A percentile compares a stretch with the other conserved stretches of the same genome.
Conservation (phyloP, 1,139 yeast genomes). For the Suhomyces taliae region DNA sequence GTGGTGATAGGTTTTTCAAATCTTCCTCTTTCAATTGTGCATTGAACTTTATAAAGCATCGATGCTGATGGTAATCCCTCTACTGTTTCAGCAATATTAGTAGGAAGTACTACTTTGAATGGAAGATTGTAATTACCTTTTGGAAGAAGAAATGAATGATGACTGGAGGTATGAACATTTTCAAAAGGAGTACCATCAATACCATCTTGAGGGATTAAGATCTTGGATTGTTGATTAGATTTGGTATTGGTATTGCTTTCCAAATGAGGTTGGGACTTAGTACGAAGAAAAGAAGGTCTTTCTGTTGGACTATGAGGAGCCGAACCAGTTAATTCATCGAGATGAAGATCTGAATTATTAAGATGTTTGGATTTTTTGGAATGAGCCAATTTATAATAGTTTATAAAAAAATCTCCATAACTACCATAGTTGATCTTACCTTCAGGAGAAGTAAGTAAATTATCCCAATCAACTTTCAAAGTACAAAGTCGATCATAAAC, state of each 20-base stretch:
- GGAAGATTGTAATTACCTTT: constrained; percentile 71
- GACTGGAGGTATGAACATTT: constrained; percentile 20
- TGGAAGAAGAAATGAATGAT: constrained; percentile 50
- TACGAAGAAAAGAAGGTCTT: constrained; percentile 19
- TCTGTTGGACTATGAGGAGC: constrained; percentile 4
- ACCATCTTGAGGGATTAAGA: constrained; percentile 36
- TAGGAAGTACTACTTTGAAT: constrained; percentile 55
- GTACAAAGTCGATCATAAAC: constrained; percentile 52
- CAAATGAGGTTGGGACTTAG: constrained; percentile 20
- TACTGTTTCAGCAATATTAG: constrained; percentile 62
- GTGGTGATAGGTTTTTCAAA: constrained; percentile 43
- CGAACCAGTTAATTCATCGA: not conserved
- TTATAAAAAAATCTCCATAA: constrained; percentile 37
- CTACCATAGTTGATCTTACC: constrained; percentile 49
- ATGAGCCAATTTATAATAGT: constrained; percentile 15
- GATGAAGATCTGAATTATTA: constrained; percentile 5
- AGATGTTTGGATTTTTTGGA: constrained; percentile 5
- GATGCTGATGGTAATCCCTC: constrained; percentile 63
- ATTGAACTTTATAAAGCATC: constrained; percentile 54
- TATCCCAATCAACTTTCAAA: constrained; percentile 60
- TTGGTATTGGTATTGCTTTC: constrained; percentile 1
- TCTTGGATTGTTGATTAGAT: constrained; percentile 3
- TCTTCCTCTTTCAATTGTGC: constrained; percentile 55
- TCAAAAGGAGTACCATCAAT: constrained; percentile 48
- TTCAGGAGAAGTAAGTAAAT: constrained; percentile 47